Evolutionary conservation across 129 eudicot genomes (phyloP), one percentile per base, ranked within the genome.

Genomic region (Artemisia argyi): DNA sequence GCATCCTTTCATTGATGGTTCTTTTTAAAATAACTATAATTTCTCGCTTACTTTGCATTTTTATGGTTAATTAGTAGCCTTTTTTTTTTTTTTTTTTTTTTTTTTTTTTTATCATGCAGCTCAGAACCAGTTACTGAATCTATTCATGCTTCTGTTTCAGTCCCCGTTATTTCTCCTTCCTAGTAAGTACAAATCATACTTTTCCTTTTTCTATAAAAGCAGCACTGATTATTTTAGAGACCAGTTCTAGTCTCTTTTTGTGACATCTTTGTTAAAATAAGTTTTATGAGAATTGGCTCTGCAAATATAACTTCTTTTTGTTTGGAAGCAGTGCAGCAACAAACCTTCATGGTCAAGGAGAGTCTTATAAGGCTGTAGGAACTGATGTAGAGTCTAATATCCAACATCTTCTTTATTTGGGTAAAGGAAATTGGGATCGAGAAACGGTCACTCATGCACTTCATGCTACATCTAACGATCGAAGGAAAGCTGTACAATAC

Each of bases 401-500:
- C 7, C 91, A 88, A 17, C 88, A 85, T 46, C 83, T 88, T 73
- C 84, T 88, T 66, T 90, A 85, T 56, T 85, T 85, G 88, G 95
- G 95, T 73, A 91, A 88, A 48, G 95, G 95, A 64, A 85, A 74
- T 46, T 88, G 95, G 95, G 91, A 83, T 9, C 76, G 91, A 68
- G 88, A 83, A 52, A 88, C 88, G 14, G 95, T 88, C 73, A 55
- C 76, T 13, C 95, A 91, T 28, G 95, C 95, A 22, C 78, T 88
- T 26, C 85, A 86, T 22, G 95, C 91, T 17, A 88, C 95, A 48
- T 88, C 4, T 60, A 85, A 88, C 72, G 80, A 88, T 65, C 95
- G 91, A 35, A 91, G 83, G 65, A 88, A 86, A 80, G 95, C 95
- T 74, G 83, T 88, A 59, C 91, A 88, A 58, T 88, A 88, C 68